A percentile compares a stretch with the other conserved stretches of the same genome.
Conservation (phyloP, 495 filamentous ascomycete species). For the Thermothielavioides terrestris region DNA sequence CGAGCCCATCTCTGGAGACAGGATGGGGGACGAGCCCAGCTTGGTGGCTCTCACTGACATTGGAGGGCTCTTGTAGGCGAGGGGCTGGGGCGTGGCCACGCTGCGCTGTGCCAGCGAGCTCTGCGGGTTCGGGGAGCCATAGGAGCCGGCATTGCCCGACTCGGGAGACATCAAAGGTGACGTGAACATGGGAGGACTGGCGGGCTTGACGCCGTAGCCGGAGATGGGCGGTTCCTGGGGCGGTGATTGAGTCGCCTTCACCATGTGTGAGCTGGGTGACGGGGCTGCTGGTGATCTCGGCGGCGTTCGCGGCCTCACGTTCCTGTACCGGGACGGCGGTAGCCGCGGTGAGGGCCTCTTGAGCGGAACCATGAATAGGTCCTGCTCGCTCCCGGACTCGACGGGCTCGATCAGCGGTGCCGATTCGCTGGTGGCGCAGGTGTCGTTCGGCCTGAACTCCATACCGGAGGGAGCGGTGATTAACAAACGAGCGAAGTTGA, state of each 20-base stretch:
- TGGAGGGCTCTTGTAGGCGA: slow-evolving; percentile 7
- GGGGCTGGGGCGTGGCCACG: not conserved
- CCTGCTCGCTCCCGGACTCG: slow-evolving; percentile 10
- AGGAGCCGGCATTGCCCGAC: not conserved
- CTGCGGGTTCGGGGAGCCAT: not conserved
- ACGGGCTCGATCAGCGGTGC: slow-evolving; percentile 15
- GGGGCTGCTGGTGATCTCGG: not conserved
- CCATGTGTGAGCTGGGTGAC: not conserved
- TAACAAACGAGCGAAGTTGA: not conserved
- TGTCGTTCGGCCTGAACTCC: slow-evolving; percentile 9
- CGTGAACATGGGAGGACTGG: slow-evolving; percentile 3
- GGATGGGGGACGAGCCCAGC: not conserved
- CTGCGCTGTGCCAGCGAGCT: not conserved
- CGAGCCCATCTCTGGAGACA: not conserved
- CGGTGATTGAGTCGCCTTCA: not conserved
- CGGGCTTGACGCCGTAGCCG: not conserved
- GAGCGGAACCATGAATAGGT: slow-evolving; percentile 16
- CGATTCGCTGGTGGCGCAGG: slow-evolving; percentile 16
- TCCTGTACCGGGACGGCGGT: slow-evolving; percentile 4
- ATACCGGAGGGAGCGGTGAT: not conserved
- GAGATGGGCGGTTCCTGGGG: slow-evolving; percentile 3
- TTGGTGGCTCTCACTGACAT: slow-evolving; percentile 2
- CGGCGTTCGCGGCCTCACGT: slow-evolving; percentile 5
- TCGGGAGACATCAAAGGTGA: slow-evolving; percentile 12
- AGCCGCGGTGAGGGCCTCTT: slow-evolving; percentile 12